Conservation (phyloP, 1,139 yeast genomes). For the Sugiyamaella japonica region DNA sequence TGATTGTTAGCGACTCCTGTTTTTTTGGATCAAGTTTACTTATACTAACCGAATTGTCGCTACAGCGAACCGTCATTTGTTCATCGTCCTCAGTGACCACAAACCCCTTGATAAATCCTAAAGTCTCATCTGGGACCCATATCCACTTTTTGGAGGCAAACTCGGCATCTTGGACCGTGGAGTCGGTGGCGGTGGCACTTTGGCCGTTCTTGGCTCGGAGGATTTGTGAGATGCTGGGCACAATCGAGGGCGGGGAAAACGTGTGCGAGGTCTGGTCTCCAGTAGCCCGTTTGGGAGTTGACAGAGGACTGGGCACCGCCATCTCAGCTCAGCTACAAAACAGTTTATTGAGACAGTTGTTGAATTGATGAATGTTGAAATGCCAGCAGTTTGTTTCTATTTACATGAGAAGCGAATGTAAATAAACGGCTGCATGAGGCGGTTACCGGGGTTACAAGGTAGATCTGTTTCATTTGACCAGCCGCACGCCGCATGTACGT, state of each 20-base stretch:
- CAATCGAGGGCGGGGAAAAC: conserved; percentile 17
- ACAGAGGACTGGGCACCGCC: conserved; percentile 4
- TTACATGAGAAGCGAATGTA: conserved; percentile 2
- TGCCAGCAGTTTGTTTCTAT: background rate
- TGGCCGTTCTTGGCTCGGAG: conserved; percentile 10
- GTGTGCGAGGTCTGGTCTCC: conserved; percentile 2
- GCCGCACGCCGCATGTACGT: background rate
- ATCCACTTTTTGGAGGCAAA: conserved; percentile 64
- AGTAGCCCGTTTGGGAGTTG: conserved; percentile 12
- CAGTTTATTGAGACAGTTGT: background rate
- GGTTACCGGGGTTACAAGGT: conserved; percentile 8
- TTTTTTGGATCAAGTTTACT: background rate
- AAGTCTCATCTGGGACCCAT: conserved; percentile 75
- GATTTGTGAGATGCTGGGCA: conserved; percentile 21
- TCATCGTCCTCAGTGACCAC: conserved; percentile 53
- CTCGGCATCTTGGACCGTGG: conserved; percentile 45
- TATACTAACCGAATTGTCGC: conserved; percentile 47
- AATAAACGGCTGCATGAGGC: conserved; percentile 7
- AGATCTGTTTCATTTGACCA: background rate
- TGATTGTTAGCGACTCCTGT: conserved; percentile 9
- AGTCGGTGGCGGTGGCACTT: conserved; percentile 8
- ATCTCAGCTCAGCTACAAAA: background rate
- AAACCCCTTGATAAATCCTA: conserved; percentile 69
- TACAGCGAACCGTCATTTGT: conserved; percentile 53
- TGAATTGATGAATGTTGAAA: background rate